Conservation (phyloP, 2,329 filamentous ascomycete genomes). For the Sclerotiophoma versabilis region DNA sequence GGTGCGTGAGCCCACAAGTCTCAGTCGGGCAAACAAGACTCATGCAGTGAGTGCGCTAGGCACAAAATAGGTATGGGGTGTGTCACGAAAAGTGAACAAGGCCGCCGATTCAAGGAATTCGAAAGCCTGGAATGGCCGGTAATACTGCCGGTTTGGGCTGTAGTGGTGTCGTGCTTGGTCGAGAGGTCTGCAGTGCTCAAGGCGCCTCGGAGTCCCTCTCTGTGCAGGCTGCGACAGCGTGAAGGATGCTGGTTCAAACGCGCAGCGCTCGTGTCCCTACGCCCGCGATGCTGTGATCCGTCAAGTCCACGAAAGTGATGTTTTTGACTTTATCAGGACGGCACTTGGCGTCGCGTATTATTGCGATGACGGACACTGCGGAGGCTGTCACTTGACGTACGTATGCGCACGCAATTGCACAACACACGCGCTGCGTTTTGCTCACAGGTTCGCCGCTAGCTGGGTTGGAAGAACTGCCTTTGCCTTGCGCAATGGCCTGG, state of each 20-base stretch:
- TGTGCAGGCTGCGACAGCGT: conserved; percentile 25
- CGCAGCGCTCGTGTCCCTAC: conserved; percentile 35
- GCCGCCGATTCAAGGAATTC: conserved; percentile 34
- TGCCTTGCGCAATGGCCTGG: conserved; percentile 33
- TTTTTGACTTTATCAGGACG: conserved; percentile 38
- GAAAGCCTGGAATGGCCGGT: conserved; percentile 37
- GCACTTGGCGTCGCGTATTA: conserved; percentile 45
- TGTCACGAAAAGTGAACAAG: conserved; percentile 37
- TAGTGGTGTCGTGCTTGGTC: conserved; percentile 38
- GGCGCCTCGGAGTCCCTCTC: conserved; percentile 18
- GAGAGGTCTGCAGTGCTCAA: conserved; percentile 27
- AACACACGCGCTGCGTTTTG: conserved; percentile 29
- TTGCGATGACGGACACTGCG: conserved; percentile 39
- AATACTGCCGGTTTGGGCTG: conserved; percentile 42
- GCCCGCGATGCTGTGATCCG: conserved; percentile 37
- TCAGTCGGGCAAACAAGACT: conserved; percentile 33
- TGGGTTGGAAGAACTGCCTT: conserved; percentile 29
- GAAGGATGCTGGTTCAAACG: conserved; percentile 28
- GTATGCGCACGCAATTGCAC: conserved; percentile 44
- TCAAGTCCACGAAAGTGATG: conserved; percentile 39
- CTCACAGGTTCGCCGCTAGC: conserved; percentile 20
- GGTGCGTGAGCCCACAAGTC: conserved; percentile 28
- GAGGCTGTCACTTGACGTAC: conserved; percentile 46
- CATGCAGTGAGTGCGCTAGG: conserved; percentile 45
- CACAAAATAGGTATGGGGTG: conserved; percentile 40